phyloP scores from a whole-genome alignment of 352 stramenopile species.

The Globisporangium nodosum region DNA sequence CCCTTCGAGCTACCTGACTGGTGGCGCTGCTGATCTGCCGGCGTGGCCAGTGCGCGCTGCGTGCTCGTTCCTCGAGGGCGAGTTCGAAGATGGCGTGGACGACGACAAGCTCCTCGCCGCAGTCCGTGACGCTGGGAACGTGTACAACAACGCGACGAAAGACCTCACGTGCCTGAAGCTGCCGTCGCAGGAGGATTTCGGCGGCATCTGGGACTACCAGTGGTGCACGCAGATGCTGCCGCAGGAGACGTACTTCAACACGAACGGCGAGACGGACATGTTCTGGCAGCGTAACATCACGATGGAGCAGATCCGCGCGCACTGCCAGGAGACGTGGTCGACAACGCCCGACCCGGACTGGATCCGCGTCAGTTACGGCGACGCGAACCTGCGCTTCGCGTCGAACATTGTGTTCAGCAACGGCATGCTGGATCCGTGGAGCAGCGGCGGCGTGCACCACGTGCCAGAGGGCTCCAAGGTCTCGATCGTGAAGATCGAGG shows the following conservation, averaged over 20 bases:
- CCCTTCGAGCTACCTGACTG: slow-evolving; percentile 90
- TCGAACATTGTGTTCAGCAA: slow-evolving; percentile 97
- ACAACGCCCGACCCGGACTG: slow-evolving; percentile 66
- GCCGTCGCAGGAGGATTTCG: slow-evolving; percentile 60
- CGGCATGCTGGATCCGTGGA: slow-evolving; percentile 92
- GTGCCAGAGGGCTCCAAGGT: slow-evolving; percentile 48
- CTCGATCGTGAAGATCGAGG: slow-evolving; percentile 61
- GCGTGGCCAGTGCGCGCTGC: slow-evolving; percentile 91
- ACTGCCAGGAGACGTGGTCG: slow-evolving; percentile 67
- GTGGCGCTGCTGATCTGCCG: slow-evolving; percentile 65
- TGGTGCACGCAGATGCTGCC: slow-evolving; percentile 91
- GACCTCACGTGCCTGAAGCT: slow-evolving; percentile 70
- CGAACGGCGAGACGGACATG: slow-evolving; percentile 90
- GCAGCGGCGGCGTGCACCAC: slow-evolving; percentile 76
- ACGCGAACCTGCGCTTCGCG: slow-evolving; percentile 39
- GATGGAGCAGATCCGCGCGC: slow-evolving; percentile 39
- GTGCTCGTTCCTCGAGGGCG: slow-evolving; percentile 60
- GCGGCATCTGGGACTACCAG: slow-evolving; percentile 90
- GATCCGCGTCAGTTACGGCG: slow-evolving; percentile 75
- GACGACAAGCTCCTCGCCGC: slow-evolving; percentile 38
- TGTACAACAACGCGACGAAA: slow-evolving; percentile 89
- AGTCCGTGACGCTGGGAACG: slow-evolving; percentile 60
- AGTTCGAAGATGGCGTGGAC: slow-evolving; percentile 28
- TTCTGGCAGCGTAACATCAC: slow-evolving; percentile 83
- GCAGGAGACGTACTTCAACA: slow-evolving; percentile 85